These are phyloP conservation scores for Paramyrothecium sp. DNA, from an alignment of 2,329 filamentous ascomycete species.

Conservation along the genomic window DNA sequence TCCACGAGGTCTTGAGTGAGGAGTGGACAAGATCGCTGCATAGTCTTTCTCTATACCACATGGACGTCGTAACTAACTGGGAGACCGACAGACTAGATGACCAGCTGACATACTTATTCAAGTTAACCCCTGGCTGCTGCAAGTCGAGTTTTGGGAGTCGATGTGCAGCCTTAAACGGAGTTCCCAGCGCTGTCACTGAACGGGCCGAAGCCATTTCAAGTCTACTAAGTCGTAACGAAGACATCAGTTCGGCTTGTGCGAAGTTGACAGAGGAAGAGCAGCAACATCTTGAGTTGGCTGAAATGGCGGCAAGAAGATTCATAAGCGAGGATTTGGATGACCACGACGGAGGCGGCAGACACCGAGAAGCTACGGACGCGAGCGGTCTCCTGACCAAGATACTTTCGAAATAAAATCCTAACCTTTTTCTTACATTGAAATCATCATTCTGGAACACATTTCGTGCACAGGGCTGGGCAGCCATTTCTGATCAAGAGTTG, in stretches of 20 bases:
- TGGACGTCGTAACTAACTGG: constrained; percentile 65
- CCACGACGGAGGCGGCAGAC: background rate
- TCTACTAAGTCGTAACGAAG: constrained; percentile 69
- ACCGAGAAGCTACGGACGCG: background rate
- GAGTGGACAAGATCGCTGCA: constrained; percentile 50
- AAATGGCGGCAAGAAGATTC: constrained; percentile 58
- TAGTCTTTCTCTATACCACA: constrained; percentile 62
- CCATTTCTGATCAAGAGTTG: too few relatives aligned
- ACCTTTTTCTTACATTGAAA: background rate
- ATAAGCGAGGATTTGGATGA: constrained; percentile 29
- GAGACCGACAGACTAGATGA: constrained; percentile 51
- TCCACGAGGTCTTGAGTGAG: constrained; percentile 71
- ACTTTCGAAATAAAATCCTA: background rate
- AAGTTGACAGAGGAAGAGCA: constrained; percentile 63
- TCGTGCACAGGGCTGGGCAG: too few relatives aligned
- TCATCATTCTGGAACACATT: background rate
- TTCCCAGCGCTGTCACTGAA: constrained; percentile 68
- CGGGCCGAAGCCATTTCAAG: constrained; percentile 73
- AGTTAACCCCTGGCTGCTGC: constrained; percentile 64
- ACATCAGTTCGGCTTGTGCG: constrained; percentile 72
- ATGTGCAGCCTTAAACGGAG: constrained; percentile 85
- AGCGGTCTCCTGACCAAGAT: background rate
- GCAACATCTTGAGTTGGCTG: constrained; percentile 65
- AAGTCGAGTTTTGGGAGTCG: constrained; percentile 80
- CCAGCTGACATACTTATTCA: constrained; percentile 74